Conservation (phyloP, 441 rosid species). For the Jatropha podagrica region DNA sequence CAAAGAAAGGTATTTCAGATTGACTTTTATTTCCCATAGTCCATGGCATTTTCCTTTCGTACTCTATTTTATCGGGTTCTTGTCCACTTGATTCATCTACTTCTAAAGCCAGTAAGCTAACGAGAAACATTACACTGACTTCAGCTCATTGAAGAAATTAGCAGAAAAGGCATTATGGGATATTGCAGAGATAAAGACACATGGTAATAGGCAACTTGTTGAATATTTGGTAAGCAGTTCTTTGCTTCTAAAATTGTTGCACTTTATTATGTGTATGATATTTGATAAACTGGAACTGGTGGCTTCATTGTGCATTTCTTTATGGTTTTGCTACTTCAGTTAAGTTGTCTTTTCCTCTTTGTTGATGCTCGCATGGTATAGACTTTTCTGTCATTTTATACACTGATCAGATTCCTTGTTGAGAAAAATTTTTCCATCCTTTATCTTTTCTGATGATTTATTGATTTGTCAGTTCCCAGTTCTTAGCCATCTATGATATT, state of each 20-base stretch:
- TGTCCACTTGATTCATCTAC: not conserved
- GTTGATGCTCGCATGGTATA: not conserved
- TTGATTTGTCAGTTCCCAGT: not conserved
- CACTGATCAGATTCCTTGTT: not conserved
- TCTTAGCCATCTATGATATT: not conserved
- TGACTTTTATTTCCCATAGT: conserved; percentile 16
- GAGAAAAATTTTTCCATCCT: not conserved
- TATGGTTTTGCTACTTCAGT: not conserved
- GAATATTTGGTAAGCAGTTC: conserved; percentile 63
- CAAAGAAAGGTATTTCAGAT: conserved; percentile 61
- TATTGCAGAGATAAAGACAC: conserved; percentile 75
- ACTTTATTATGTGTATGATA: not conserved
- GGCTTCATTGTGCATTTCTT: not conserved
- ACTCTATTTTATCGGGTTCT: conserved; percentile 17
- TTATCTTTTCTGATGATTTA: not conserved
- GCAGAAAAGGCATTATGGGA: conserved; percentile 95
- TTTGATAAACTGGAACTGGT: not conserved
- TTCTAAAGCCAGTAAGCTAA: not conserved
- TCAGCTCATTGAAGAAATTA: conserved; percentile 68
- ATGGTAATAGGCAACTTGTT: conserved; percentile 60
- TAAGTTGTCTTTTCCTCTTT: not conserved
- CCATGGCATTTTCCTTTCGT: not conserved
- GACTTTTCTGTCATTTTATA: not conserved
- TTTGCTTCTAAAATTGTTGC: conserved; percentile 7
- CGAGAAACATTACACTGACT: conserved; percentile 16